Evolutionary conservation across 139 green algal species (phyloP).

Genomic region (Coelastrella sp.): DNA sequence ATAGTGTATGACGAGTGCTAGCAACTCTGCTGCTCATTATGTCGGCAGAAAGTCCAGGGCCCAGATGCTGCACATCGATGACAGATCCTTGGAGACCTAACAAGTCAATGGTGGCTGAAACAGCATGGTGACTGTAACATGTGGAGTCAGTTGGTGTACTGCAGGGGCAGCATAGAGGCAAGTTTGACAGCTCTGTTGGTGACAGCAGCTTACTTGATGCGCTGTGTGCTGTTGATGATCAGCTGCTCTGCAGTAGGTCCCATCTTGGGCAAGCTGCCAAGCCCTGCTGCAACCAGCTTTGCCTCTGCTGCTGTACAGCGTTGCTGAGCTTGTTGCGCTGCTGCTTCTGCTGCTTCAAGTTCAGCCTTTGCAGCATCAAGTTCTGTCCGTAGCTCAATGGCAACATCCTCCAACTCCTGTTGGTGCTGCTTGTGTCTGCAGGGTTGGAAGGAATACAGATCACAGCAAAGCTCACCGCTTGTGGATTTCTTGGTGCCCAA

Average conservation of each 20-base stretch:
- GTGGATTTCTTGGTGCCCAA: not conserved
- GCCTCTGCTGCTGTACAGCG: slow-evolving; percentile 17
- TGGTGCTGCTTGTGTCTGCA: slow-evolving; percentile 32
- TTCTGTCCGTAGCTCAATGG: slow-evolving; percentile 23
- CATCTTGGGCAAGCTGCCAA: slow-evolving; percentile 21
- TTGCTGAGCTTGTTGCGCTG: not conserved
- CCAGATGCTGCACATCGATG: no score
- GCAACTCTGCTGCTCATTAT: no score
- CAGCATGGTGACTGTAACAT: no score
- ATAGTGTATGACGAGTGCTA: no score
- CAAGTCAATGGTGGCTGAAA: no score
- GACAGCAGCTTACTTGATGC: slow-evolving; percentile 26
- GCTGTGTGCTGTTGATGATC: slow-evolving; percentile 41
- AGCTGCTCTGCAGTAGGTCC: slow-evolving; percentile 41
- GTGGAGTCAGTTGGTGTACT: no score
- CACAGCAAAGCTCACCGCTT: no score
- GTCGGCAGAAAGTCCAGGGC: no score
- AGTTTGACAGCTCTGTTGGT: no score
- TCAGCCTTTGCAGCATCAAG: not conserved
- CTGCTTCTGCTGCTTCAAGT: not conserved
- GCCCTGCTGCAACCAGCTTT: slow-evolving; percentile 26
- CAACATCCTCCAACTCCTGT: slow-evolving; percentile 44
- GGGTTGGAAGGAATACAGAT: no score
- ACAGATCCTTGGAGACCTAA: no score
- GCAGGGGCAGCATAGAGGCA: no score